Percentiles rank a stretch among this genome's conserved stretches.
phyloP scores from a whole-genome alignment of 2,329 filamentous ascomycete species.

The Penicillium sp. region DNA sequence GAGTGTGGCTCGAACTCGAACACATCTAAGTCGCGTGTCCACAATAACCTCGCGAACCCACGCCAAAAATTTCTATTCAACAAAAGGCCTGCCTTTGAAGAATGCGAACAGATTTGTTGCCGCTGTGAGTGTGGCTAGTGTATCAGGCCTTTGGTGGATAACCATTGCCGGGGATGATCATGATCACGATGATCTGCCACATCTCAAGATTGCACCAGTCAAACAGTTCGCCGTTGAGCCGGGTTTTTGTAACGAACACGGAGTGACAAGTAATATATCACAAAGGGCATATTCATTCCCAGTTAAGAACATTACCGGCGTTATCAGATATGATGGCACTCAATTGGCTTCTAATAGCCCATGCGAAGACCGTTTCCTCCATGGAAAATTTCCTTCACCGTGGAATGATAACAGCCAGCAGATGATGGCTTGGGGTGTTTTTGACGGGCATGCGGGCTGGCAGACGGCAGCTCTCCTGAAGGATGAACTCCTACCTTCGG shows the following conservation, averaged over 20 bases:
- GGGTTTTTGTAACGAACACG: neutral
- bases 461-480: neutral
- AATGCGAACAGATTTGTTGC: neutral
- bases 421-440: neutral
- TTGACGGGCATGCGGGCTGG: neutral
- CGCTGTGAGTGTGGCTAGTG: neutral
- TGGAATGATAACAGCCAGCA: neutral
- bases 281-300: neutral
- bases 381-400: neutral
- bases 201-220: neutral
- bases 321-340: neutral
- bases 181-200: neutral
- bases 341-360: neutral
- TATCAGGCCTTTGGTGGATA: neutral
- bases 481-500: constrained; percentile 10
- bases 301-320: neutral
- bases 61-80: neutral
- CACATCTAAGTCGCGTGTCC: neutral
- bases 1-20: neutral
- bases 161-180: neutral
- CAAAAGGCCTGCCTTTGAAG: neutral
- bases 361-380: neutral
- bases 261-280: neutral
- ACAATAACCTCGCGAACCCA: neutral
- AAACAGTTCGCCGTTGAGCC: neutral